These are phyloP conservation scores for Myxozyma udenii DNA, from an alignment of 805 yeast genomes.

Conservation along the genomic window DNA sequence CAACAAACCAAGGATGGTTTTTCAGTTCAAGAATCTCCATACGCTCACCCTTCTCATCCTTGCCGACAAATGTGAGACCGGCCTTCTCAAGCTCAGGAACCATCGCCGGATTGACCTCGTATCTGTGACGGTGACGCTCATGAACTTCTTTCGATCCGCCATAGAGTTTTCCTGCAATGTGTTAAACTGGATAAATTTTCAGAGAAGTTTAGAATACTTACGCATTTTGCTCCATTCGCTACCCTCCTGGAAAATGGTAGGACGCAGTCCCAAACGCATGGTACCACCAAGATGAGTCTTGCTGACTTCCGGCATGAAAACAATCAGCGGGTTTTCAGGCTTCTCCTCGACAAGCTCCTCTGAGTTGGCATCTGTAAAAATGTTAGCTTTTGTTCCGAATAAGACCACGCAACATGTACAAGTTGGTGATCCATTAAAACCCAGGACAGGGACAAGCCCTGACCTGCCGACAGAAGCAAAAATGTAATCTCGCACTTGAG, in stretches of 20 bases:
- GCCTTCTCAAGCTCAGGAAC: conserved; percentile 65
- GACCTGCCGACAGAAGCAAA: too few species aligned
- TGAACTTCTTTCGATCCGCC: conserved; percentile 64
- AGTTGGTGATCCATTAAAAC: too few species aligned
- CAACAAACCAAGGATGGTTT: conserved; percentile 86
- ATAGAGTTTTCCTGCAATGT: conserved; percentile 67
- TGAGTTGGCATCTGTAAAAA: conserved; percentile 26
- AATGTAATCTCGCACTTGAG: conserved; percentile 25
- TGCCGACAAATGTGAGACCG: conserved; percentile 88
- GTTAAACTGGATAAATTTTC: conserved; percentile 67
- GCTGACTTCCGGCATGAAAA: conserved; percentile 98
- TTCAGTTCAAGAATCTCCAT: conserved; percentile 91
- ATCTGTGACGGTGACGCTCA: conserved; percentile 98
- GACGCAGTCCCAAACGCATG: conserved; percentile 95
- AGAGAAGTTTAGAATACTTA: conserved; percentile 68
- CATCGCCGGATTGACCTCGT: conserved; percentile 88
- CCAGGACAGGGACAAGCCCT: too few species aligned
- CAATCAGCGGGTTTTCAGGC: conserved; percentile 67
- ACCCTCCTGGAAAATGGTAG: conserved; percentile 71
- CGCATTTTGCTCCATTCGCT: conserved; percentile 68
- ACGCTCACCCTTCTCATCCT: conserved; percentile 83
- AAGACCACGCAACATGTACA: too few species aligned
- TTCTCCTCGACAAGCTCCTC: conserved; percentile 46
- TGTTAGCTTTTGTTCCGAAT: conserved; percentile 11
- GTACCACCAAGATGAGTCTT: conserved; percentile 96